A percentile compares a stretch with the other conserved stretches of the same genome.
Evolutionary conservation across 768 basidiomycete genomes (phyloP).

Genomic region (Kwoniella mangroviensis): DNA sequence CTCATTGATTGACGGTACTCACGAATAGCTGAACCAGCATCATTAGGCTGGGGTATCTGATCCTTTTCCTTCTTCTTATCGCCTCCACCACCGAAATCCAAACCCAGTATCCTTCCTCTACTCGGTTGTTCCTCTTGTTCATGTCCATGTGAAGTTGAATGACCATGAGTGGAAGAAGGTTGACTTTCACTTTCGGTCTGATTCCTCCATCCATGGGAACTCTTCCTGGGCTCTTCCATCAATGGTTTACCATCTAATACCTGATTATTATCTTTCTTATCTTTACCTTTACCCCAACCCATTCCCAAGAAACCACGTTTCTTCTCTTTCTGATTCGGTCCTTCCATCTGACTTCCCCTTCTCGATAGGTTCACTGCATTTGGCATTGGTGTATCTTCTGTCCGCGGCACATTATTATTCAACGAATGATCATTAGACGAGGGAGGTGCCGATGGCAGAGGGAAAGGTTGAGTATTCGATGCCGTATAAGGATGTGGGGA

Average conservation of each 20-base stretch:
- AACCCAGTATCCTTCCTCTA: conserved; percentile 20
- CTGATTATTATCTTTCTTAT: conserved; percentile 10
- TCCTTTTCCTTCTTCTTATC: conserved; percentile 17
- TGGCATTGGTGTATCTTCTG: conserved; percentile 18
- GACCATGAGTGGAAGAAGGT: conserved; percentile 27
- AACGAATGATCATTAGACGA: neutral
- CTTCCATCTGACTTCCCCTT: conserved; percentile 29
- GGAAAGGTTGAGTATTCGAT: neutral
- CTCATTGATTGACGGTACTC: conserved; percentile 15
- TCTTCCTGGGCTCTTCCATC: conserved; percentile 22
- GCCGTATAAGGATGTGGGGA: conserved; percentile 31
- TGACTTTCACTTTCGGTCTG: conserved; percentile 36
- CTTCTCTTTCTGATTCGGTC: conserved; percentile 39
- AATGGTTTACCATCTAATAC: neutral
- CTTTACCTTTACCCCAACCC: conserved; percentile 32
- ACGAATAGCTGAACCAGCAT: conserved; percentile 49
- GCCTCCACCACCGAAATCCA: conserved; percentile 24
- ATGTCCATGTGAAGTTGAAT: conserved; percentile 42
- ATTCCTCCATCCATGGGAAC: conserved; percentile 22
- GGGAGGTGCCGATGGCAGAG: neutral
- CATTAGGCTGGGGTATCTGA: conserved; percentile 25
- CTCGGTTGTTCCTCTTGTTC: conserved; percentile 20
- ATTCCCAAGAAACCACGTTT: conserved; percentile 47
- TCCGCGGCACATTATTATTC: neutral
- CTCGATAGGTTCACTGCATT: conserved; percentile 11